phyloP scores from a whole-genome alignment of 768 basidiomycete species.

The Hericium coralloides region DNA sequence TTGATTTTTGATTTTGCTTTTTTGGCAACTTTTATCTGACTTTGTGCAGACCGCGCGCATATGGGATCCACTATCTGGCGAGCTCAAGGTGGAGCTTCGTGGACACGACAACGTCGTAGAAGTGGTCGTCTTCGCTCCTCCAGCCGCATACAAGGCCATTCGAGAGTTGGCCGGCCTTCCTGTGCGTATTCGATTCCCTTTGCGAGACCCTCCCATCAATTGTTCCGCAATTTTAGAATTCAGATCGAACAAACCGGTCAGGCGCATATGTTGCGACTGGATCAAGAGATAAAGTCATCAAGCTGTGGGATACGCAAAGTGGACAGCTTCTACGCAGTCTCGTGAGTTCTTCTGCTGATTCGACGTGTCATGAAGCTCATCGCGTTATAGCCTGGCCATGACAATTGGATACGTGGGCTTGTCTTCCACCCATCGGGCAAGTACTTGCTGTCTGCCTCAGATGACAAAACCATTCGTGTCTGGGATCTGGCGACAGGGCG shows the following conservation, averaged over 20 bases:
- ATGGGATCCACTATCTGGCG: conserved; percentile 40
- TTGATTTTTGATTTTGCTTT: conserved; percentile 10
- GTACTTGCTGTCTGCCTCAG: conserved; percentile 45
- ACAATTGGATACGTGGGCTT: conserved; percentile 50
- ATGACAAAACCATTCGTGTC: conserved; percentile 49
- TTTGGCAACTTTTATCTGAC: background rate
- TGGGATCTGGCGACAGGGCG: conserved; percentile 50
- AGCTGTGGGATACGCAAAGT: conserved; percentile 40
- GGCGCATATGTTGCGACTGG: conserved; percentile 39
- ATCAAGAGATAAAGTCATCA: conserved; percentile 46
- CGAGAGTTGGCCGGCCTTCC: conserved; percentile 37
- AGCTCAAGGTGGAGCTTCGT: conserved; percentile 41
- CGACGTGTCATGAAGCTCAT: background rate
- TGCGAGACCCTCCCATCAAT: background rate
- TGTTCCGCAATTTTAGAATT: background rate
- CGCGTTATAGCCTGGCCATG: conserved; percentile 28
- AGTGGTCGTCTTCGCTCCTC: conserved; percentile 41
- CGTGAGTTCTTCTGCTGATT: conserved; percentile 18
- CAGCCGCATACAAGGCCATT: conserved; percentile 31
- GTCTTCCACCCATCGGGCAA: conserved; percentile 53
- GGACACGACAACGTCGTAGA: conserved; percentile 51
- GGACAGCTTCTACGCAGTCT: conserved; percentile 44
- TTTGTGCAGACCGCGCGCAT: conserved; percentile 37
- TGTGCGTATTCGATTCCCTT: conserved; percentile 20
- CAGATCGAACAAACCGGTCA: conserved; percentile 6